These are phyloP conservation scores for Trichaptum fuscoviolaceum DNA, from an alignment of 768 basidiomycete genomes.

Conservation along the genomic window DNA sequence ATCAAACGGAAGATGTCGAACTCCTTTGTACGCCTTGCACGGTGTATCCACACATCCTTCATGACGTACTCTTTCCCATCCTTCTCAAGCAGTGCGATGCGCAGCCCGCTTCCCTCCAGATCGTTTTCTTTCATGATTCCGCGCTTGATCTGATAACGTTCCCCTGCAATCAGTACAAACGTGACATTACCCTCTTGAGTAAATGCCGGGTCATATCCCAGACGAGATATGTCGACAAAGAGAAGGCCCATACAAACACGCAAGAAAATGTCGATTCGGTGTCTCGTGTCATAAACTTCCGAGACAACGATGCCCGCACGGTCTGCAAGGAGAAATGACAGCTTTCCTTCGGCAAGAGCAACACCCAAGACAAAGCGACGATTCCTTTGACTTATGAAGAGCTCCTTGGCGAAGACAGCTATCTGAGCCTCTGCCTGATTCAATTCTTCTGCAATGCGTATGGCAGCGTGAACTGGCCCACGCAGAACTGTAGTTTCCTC, in stretches of 20 bases:
- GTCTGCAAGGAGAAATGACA: background rate
- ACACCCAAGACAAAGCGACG: background rate
- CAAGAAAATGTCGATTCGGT: background rate
- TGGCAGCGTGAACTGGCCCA: background rate
- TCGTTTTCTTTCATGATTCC: background rate
- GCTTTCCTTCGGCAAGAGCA: background rate
- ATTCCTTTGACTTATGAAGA: background rate
- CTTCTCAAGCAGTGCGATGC: background rate
- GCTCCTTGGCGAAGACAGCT: background rate
- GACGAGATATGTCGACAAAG: background rate
- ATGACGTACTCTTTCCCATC: background rate
- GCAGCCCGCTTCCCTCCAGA: background rate
- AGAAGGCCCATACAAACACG: slow-evolving; percentile 1
- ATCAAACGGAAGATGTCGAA: background rate
- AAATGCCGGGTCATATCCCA: slow-evolving; percentile 1
- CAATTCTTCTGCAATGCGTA: background rate
- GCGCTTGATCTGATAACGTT: background rate
- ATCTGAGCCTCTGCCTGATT: background rate
- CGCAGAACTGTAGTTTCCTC: background rate
- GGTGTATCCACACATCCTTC: background rate
- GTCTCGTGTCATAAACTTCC: background rate
- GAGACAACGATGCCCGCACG: background rate
- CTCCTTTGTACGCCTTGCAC: background rate
- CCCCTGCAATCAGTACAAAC: background rate
- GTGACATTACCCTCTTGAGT: background rate